Evolutionary conservation across 352 stramenopile species (phyloP).

Genomic region (Nothophytophthora sp.): DNA sequence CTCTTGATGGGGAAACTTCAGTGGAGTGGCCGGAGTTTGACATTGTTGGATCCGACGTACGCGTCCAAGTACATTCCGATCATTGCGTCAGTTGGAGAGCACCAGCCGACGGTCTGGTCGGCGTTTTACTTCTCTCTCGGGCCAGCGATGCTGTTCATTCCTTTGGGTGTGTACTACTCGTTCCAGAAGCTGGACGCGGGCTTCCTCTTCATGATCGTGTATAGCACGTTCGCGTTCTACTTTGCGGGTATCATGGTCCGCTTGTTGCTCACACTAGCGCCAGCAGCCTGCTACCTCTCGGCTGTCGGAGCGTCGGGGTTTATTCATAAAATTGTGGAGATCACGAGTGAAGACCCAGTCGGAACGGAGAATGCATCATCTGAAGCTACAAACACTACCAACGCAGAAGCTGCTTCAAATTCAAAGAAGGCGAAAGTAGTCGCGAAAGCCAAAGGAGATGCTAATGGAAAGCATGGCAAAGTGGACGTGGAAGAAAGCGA

Average conservation of each 20-base stretch:
- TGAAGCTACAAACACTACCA: neutral
- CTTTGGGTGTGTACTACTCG: slow-evolving; percentile 90
- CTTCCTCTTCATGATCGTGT: slow-evolving; percentile 93
- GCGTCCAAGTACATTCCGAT: slow-evolving; percentile 95
- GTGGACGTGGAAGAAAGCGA: neutral
- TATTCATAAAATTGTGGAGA: slow-evolving; percentile 74
- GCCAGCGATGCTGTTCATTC: slow-evolving; percentile 90
- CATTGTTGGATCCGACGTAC: slow-evolving; percentile 91
- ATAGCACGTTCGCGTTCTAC: slow-evolving; percentile 92
- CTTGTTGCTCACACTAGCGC: slow-evolving; percentile 91
- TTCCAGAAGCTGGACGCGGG: slow-evolving; percentile 90
- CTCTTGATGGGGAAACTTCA: slow-evolving; percentile 84
- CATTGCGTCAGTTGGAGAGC: slow-evolving; percentile 93
- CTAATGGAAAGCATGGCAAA: neutral
- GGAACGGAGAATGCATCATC: neutral
- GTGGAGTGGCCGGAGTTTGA: slow-evolving; percentile 91
- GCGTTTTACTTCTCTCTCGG: slow-evolving; percentile 95
- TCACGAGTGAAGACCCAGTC: neutral
- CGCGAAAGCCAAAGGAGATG: neutral
- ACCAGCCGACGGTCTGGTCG: slow-evolving; percentile 94
- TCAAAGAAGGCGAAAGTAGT: neutral
- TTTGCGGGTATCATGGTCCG: slow-evolving; percentile 94
- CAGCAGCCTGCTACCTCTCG: slow-evolving; percentile 92
- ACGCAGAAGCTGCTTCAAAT: neutral
- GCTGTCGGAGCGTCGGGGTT: slow-evolving; percentile 85